Evolutionary conservation across 2,329 filamentous ascomycete species (phyloP).

Genomic region (Penicillium sp.): DNA sequence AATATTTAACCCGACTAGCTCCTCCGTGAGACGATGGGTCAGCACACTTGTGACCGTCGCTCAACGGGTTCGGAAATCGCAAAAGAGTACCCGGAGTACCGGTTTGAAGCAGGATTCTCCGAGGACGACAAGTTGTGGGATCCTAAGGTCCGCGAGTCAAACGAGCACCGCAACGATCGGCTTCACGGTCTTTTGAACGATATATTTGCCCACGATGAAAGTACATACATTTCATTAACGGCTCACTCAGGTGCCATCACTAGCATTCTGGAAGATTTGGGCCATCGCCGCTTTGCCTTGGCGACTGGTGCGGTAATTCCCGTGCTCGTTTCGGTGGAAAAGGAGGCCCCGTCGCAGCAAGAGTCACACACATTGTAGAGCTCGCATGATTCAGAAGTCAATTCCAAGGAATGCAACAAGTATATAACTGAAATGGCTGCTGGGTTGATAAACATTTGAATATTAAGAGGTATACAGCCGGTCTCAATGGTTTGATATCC

Average conservation of each 20-base stretch:
- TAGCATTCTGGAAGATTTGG: constrained; percentile 50
- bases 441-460: constrained; percentile 27
- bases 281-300: constrained; percentile 50
- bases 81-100: constrained; percentile 50
- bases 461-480: constrained; percentile 1
- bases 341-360: neutral
- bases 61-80: constrained; percentile 51
- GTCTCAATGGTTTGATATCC: constrained; percentile 9
- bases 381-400: neutral
- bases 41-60: constrained; percentile 63
- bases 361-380: neutral
- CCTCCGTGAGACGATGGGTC: constrained; percentile 59
- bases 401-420: neutral
- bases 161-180: constrained; percentile 50
- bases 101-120: constrained; percentile 54
- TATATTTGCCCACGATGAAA: constrained; percentile 51
- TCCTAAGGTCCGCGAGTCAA: constrained; percentile 50
- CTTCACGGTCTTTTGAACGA: constrained; percentile 52
- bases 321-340: constrained; percentile 49
- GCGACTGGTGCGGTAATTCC: constrained; percentile 54
- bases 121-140: constrained; percentile 58
- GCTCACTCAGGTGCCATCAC: constrained; percentile 61
- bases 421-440: constrained; percentile 18
- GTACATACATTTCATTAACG: constrained; percentile 55
- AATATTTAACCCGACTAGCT: constrained; percentile 31